Evolutionary conservation across 164 flowering plant species (phyloP).

Genomic region (Sedum album): DNA sequence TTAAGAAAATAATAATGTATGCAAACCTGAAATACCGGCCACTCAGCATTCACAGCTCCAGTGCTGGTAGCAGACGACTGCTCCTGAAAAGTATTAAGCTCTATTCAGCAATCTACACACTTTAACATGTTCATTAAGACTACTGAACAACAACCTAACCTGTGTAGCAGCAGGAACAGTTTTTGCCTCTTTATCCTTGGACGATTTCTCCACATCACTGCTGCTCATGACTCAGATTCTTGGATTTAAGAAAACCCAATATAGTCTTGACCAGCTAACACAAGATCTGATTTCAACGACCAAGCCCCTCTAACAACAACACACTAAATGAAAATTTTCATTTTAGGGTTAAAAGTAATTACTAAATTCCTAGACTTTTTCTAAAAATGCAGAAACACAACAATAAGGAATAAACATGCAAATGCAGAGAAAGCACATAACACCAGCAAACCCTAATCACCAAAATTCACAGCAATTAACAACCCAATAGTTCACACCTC

Average conservation of each 20-base stretch:
- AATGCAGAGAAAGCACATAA: background rate
- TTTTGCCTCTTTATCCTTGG: constrained; percentile 55
- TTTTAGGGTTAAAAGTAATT: background rate
- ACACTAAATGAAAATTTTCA: background rate
- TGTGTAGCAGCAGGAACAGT: constrained; percentile 39
- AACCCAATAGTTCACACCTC: background rate
- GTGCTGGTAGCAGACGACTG: constrained; percentile 44
- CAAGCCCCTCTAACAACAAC: background rate
- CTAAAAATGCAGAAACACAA: background rate
- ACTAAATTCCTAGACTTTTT: background rate
- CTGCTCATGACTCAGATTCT: constrained; percentile 47
- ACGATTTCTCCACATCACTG: constrained; percentile 54
- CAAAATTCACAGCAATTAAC: background rate
- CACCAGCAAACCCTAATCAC: background rate
- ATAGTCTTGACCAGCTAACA: background rate
- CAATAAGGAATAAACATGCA: background rate
- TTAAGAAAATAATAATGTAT: too few species aligned
- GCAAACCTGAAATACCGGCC: constrained; percentile 42
- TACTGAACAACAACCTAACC: constrained; percentile 20
- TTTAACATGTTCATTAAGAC: background rate
- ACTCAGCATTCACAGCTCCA: constrained; percentile 64
- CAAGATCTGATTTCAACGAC: background rate
- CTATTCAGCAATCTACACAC: background rate
- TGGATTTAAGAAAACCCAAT: background rate
- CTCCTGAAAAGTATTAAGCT: constrained; percentile 35